These are phyloP conservation scores for Agrocybe praecox DNA, from an alignment of 768 basidiomycete species.

Conservation along the genomic window DNA sequence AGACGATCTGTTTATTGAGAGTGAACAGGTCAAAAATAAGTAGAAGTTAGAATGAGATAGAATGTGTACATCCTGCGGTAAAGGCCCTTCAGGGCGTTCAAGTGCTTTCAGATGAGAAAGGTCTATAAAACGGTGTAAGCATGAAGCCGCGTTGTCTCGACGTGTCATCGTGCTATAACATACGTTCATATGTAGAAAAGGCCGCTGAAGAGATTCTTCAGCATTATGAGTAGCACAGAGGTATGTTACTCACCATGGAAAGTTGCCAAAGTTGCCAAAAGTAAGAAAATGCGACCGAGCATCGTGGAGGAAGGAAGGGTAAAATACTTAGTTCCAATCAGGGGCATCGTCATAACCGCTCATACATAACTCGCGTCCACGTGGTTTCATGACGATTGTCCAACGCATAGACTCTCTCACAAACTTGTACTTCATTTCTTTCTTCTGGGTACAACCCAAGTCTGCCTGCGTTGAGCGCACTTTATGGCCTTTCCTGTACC, in stretches of 20 bases:
- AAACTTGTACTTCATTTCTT: not conserved
- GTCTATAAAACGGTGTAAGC: conserved; percentile 46
- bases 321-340: not conserved
- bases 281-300: conserved; percentile 48
- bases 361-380: conserved; percentile 24
- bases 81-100: conserved; percentile 64
- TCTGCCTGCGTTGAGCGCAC: conserved; percentile 9
- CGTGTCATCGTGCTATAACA: conserved; percentile 27
- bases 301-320: conserved; percentile 27
- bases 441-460: not conserved
- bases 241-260: conserved; percentile 51
- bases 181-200: conserved; percentile 81
- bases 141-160: not conserved
- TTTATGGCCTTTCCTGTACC: conserved; percentile 78
- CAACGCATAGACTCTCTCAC: conserved; percentile 1
- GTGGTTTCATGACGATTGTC: conserved; percentile 17
- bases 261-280: conserved; percentile 46
- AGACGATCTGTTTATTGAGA: conserved; percentile 51
- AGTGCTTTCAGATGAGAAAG: conserved; percentile 77
- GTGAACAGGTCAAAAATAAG: not conserved
- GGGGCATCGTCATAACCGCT: not conserved
- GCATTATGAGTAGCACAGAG: conserved; percentile 2
- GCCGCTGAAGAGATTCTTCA: conserved; percentile 49
- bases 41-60: conserved; percentile 11
- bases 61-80: conserved; percentile 60